Conservation (phyloP, 208 protist species). For the Trypanosoma congolense region DNA sequence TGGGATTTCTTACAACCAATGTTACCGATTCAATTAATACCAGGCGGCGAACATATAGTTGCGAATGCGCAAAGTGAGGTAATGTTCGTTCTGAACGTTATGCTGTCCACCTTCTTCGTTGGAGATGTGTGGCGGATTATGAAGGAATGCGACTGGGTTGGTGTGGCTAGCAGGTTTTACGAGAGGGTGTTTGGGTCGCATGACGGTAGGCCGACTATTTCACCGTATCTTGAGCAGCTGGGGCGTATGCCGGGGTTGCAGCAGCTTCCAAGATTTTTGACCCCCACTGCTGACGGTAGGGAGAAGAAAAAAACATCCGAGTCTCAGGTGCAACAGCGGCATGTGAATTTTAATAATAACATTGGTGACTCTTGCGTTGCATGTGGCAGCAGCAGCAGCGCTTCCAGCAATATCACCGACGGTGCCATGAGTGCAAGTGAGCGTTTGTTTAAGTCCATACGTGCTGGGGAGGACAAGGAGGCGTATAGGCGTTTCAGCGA, state of each 20-base stretch:
- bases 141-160: constrained; percentile 44
- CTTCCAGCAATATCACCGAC: background rate
- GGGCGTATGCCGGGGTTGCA: constrained; percentile 2
- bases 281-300: background rate
- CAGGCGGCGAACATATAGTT: constrained; percentile 25
- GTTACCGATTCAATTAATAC: constrained; percentile 6
- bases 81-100: constrained; percentile 71
- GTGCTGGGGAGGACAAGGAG: constrained; percentile 31
- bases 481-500: constrained; percentile 26
- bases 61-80: constrained; percentile 79
- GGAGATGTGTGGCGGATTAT: constrained; percentile 58
- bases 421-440: constrained; percentile 2
- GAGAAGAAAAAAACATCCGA: background rate
- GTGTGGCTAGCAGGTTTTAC: constrained; percentile 47
- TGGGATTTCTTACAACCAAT: constrained; percentile 17
- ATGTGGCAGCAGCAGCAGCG: background rate
- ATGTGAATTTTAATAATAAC: background rate
- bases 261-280: constrained; percentile 20
- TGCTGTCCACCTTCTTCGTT: constrained; percentile 78
- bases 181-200: constrained; percentile 46
- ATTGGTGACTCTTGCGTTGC: background rate
- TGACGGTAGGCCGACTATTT: background rate
- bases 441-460: constrained; percentile 23
- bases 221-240: constrained; percentile 15
- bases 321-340: background rate